These are phyloP conservation scores for Diaporthe ampelina DNA, from an alignment of 2,329 filamentous ascomycete species.

Conservation along the genomic window DNA sequence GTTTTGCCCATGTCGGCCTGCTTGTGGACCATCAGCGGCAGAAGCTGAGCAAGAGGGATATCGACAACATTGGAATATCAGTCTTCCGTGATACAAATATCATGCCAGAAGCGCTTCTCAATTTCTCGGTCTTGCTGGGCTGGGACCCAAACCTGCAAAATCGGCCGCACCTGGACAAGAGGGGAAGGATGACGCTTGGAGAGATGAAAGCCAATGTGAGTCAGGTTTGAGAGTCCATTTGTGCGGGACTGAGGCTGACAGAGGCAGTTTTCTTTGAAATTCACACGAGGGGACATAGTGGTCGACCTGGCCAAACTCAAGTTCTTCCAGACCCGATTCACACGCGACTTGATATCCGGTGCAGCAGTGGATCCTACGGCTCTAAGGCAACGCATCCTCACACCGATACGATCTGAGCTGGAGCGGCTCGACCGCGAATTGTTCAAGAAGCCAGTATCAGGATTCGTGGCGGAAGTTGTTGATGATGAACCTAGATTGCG, in stretches of 20 bases:
- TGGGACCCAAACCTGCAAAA: constrained; percentile 76
- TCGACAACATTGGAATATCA: constrained; percentile 61
- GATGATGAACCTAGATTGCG: neutral
- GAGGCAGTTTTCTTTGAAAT: constrained; percentile 82
- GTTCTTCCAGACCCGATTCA: constrained; percentile 72
- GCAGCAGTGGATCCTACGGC: constrained; percentile 18
- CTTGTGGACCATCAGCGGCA: constrained; percentile 77
- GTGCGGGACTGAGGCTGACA: constrained; percentile 45
- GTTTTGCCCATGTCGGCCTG: constrained; percentile 86
- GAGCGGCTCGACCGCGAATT: constrained; percentile 31
- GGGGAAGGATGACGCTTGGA: constrained; percentile 79
- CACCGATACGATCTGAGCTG: constrained; percentile 44
- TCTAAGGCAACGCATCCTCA: constrained; percentile 35
- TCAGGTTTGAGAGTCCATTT: constrained; percentile 43
- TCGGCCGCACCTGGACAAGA: constrained; percentile 54
- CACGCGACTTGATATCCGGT: constrained; percentile 34
- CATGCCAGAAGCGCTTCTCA: constrained; percentile 69
- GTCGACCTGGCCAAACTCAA: constrained; percentile 85
- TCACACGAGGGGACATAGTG: constrained; percentile 90
- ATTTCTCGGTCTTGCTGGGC: constrained; percentile 88
- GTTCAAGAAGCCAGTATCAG: neutral
- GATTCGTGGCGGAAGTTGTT: neutral
- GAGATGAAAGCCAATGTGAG: constrained; percentile 78
- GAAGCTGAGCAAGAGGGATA: constrained; percentile 89
- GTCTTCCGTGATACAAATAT: constrained; percentile 63